phyloP scores from a whole-genome alignment of 2,329 filamentous ascomycete species.

The Chalaropsis thielavioides region DNA sequence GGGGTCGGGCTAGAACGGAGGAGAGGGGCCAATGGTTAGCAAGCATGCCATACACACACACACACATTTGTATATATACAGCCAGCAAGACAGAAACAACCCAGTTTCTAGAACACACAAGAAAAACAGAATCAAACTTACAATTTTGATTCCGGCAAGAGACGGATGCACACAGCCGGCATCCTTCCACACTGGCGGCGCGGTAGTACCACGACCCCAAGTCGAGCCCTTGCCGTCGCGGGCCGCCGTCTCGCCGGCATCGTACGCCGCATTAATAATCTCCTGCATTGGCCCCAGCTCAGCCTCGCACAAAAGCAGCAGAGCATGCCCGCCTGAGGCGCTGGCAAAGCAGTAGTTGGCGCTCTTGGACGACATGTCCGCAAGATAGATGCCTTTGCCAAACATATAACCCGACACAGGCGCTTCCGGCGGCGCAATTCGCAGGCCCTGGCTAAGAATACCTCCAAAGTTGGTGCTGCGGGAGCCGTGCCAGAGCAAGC shows the following conservation, averaged over 20 bases:
- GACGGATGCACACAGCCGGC: conserved; percentile 49
- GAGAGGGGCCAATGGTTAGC: not conserved
- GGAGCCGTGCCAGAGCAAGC: conserved; percentile 79
- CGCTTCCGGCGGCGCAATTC: conserved; percentile 77
- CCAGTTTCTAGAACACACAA: not conserved
- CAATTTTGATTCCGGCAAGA: conserved; percentile 56
- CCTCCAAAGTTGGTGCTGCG: conserved; percentile 73
- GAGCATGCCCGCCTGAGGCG: conserved; percentile 51
- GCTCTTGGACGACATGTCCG: conserved; percentile 72
- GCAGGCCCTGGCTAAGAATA: conserved; percentile 73
- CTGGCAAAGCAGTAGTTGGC: conserved; percentile 57
- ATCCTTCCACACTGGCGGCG: conserved; percentile 62
- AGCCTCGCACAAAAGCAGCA: conserved; percentile 73
- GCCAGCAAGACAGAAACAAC: not conserved
- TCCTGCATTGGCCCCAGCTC: conserved; percentile 57
- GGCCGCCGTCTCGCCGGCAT: conserved; percentile 50
- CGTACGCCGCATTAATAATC: conserved; percentile 38
- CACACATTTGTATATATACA: not conserved
- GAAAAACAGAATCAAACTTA: conserved; percentile 27
- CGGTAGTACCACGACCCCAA: conserved; percentile 50
- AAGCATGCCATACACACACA: not conserved
- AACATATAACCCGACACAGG: conserved; percentile 77
- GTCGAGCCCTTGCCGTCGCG: conserved; percentile 49
- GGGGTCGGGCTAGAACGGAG: conserved; percentile 33
- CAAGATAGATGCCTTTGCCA: conserved; percentile 77